Evolutionary conservation across 177 flowering plant species (phyloP).

Genomic region (Vitis hybrid): DNA sequence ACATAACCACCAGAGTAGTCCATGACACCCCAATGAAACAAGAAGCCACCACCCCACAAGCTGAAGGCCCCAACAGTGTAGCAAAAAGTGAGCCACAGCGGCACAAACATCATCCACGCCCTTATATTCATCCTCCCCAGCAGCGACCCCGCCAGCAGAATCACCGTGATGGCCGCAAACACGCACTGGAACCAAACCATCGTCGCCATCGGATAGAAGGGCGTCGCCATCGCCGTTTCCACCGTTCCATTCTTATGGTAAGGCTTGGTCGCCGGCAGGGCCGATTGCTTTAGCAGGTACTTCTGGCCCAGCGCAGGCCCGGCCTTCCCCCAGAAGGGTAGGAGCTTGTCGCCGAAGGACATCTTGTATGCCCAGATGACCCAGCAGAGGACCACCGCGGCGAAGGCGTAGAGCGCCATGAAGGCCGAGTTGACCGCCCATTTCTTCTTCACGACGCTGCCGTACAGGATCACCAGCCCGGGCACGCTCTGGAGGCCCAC

Average conservation of each 20-base stretch:
- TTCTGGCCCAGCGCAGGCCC: slow-evolving; percentile 25
- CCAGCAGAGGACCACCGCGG: slow-evolving; percentile 22
- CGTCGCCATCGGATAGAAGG: slow-evolving; percentile 20
- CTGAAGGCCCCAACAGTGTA: slow-evolving; percentile 23
- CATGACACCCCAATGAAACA: slow-evolving; percentile 28
- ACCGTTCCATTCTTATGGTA: background rate
- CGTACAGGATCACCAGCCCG: slow-evolving; percentile 21
- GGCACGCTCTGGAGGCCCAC: slow-evolving; percentile 25
- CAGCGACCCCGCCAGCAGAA: slow-evolving; percentile 18
- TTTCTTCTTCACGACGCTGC: slow-evolving; percentile 23
- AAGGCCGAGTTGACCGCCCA: slow-evolving; percentile 25
- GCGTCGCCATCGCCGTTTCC: slow-evolving; percentile 19
- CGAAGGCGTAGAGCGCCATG: slow-evolving; percentile 26
- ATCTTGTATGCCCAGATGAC: slow-evolving; percentile 22
- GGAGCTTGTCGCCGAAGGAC: slow-evolving; percentile 21
- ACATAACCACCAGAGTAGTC: slow-evolving; percentile 26
- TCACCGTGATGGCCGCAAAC: slow-evolving; percentile 23
- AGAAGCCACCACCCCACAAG: slow-evolving; percentile 26
- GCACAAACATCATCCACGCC: slow-evolving; percentile 28
- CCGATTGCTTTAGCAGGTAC: slow-evolving; percentile 17
- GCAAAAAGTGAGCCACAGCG: slow-evolving; percentile 20
- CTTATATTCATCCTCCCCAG: slow-evolving; percentile 23
- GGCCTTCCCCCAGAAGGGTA: slow-evolving; percentile 25
- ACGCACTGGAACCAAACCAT: slow-evolving; percentile 27
- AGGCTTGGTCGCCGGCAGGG: slow-evolving; percentile 12